These are phyloP conservation scores for Artemisia annua DNA, from an alignment of 129 eudicot species.

Conservation along the genomic window DNA sequence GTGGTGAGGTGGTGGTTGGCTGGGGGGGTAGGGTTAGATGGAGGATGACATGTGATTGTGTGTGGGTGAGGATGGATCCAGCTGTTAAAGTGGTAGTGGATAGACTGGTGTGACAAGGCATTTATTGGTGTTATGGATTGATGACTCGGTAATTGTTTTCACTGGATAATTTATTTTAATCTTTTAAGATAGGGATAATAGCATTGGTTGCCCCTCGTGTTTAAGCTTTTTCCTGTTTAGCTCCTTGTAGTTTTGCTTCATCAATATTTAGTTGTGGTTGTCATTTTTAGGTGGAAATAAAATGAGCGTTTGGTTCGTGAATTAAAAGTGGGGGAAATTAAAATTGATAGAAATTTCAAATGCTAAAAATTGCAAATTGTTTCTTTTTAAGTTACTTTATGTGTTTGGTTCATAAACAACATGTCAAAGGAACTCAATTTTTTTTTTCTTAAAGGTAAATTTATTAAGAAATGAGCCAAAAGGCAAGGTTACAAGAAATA, in stretches of 20 bases:
- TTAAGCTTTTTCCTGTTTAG: neutral
- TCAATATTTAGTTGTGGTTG: too few species aligned
- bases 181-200: neutral
- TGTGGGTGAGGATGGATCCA: slow-evolving; percentile 40
- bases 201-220: neutral
- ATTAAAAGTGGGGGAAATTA: too few species aligned
- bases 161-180: neutral
- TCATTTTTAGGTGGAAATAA: too few species aligned
- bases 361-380: too few species aligned
- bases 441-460: too few species aligned
- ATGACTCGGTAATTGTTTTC: slow-evolving; percentile 4
- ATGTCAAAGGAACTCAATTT: too few species aligned
- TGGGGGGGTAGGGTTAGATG: slow-evolving; percentile 35
- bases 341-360: too few species aligned
- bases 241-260: neutral
- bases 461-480: too few species aligned
- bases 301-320: too few species aligned
- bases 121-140: neutral
- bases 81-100: slow-evolving; percentile 38
- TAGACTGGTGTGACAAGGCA: slow-evolving; percentile 32
- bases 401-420: too few species aligned
- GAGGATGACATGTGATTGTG: slow-evolving; percentile 27
- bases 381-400: too few species aligned
- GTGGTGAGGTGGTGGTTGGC: slow-evolving; percentile 11
- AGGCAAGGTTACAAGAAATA: too few species aligned